These are phyloP conservation scores for Chrysoporthe cubensis DNA, from an alignment of 2,329 filamentous ascomycete species.

Conservation along the genomic window DNA sequence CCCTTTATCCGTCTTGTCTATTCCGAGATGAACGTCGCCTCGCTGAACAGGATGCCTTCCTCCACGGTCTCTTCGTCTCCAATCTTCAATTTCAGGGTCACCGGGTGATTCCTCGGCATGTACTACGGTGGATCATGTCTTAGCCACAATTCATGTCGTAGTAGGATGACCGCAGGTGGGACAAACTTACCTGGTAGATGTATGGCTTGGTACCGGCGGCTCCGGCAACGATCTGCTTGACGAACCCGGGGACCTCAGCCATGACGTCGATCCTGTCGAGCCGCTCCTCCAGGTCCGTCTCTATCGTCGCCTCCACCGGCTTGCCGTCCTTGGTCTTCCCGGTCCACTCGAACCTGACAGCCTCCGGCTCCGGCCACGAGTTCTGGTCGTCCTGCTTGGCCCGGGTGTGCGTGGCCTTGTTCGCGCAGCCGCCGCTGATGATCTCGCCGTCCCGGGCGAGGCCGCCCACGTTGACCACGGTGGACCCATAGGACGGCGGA, in stretches of 20 bases:
- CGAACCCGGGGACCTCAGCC: conserved; percentile 92
- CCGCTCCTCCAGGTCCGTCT: conserved; percentile 69
- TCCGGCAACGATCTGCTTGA: conserved; percentile 89
- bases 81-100: conserved; percentile 81
- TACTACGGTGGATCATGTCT: conserved; percentile 57
- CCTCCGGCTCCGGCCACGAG: conserved; percentile 86
- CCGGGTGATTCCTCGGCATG: conserved; percentile 62
- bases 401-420: conserved; percentile 70
- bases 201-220: conserved; percentile 94
- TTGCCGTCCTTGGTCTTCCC: conserved; percentile 80
- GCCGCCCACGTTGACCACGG: conserved; percentile 79
- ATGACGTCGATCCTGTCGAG: conserved; percentile 91
- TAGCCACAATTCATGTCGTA: conserved; percentile 29
- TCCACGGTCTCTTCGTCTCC: conserved; percentile 79
- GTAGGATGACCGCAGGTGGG: neutral
- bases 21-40: conserved; percentile 94
- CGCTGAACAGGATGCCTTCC: conserved; percentile 78
- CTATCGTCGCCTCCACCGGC: conserved; percentile 69
- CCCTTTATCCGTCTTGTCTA: conserved; percentile 31
- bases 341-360: conserved; percentile 75
- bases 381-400: conserved; percentile 74
- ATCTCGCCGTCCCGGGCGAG: conserved; percentile 83
- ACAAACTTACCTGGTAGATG: conserved; percentile 81
- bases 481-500: conserved; percentile 88
- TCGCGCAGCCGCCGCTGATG: conserved; percentile 69